Evolutionary conservation across 1,284 basidiomycete species (phyloP), one percentile per base, ranked within the genome.

Genomic region (Rhodotorula mucilaginosa): DNA sequence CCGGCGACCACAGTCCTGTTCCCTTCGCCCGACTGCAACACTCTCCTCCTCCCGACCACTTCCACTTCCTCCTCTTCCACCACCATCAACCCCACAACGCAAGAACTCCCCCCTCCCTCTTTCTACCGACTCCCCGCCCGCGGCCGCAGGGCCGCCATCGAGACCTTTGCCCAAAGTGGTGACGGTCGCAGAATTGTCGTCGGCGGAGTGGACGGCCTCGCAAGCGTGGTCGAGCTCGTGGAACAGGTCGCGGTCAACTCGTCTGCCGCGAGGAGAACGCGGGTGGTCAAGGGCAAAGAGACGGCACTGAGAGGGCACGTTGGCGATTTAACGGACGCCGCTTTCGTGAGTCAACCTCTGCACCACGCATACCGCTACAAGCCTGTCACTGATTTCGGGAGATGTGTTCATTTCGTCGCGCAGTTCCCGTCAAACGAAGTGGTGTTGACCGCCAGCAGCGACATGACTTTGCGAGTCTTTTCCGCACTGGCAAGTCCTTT

Each of bases 391-490:
- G n/a, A n/a, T 12, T 29, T 8, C 1, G n/a, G 29, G 74, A 80
- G 70, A 79, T 80, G 46, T 61, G 51, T 78, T 61, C 2, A 7
- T 7, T 23, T 69, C 26, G 31, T 7, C 16, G 8, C 21, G 57
- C 72, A 71, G 78, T 74, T 75, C 61, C 65, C 73, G 3, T 75
- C 73, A 2, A 68, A 58, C 15, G 72, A 83, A 78, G 83, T 84
- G 23, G 78, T 83, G 23, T 71, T 84, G 6, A 83, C 82, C 16
- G 78, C 80, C 7, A 81, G 81, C 2, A 80, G 80, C 3, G 83
- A 84, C 71, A 78, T 83, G 52, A 79, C 80, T 1, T 63, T 83
- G 23, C 80, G 82, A 1, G 74, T 84, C 66, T 84, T 81, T 70
- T 81, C 81, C 5, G 73, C 79, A 16, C 49, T 75, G 39, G 79